Percentiles rank a stretch among this genome's conserved stretches.
Conservation (phyloP, 257 asterid species). For the Petrea volubilis region DNA sequence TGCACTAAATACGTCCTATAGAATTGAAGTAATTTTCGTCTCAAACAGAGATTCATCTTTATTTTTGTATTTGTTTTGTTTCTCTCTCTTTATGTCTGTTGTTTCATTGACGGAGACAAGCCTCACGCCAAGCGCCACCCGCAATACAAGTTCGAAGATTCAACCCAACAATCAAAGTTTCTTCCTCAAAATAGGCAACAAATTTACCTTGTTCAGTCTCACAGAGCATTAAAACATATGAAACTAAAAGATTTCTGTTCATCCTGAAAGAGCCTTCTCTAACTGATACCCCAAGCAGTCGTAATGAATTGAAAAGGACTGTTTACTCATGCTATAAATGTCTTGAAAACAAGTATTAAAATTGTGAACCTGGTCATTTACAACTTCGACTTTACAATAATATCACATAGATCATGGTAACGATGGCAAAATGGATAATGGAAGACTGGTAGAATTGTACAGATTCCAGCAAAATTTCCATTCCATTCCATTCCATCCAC, state of each 20-base stretch:
- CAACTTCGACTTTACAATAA: background rate
- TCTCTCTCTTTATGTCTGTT: too few relatives aligned
- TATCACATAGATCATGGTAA: background rate
- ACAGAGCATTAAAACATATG: background rate
- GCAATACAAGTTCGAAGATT: too few relatives aligned
- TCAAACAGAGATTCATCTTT: too few relatives aligned
- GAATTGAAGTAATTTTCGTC: too few relatives aligned
- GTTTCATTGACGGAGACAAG: too few relatives aligned
- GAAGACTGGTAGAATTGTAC: background rate
- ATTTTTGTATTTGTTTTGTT: too few relatives aligned
- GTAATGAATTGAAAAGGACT: background rate
- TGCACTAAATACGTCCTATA: too few relatives aligned
- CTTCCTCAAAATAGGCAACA: background rate
- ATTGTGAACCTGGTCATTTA: background rate
- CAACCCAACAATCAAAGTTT: too few relatives aligned
- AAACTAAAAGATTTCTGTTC: background rate
- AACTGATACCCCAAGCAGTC: background rate
- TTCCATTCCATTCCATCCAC: background rate
- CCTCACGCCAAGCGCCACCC: too few relatives aligned
- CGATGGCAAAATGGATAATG: background rate
- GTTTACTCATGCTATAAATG: too few relatives aligned
- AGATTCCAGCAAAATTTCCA: background rate
- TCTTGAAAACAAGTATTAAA: background rate
- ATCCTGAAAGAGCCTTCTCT: background rate
- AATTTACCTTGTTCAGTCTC: background rate